Evolutionary conservation across 1,284 basidiomycete genomes (phyloP), one percentile per base, ranked within the genome.

Genomic region (Cerioporus squamosus): DNA sequence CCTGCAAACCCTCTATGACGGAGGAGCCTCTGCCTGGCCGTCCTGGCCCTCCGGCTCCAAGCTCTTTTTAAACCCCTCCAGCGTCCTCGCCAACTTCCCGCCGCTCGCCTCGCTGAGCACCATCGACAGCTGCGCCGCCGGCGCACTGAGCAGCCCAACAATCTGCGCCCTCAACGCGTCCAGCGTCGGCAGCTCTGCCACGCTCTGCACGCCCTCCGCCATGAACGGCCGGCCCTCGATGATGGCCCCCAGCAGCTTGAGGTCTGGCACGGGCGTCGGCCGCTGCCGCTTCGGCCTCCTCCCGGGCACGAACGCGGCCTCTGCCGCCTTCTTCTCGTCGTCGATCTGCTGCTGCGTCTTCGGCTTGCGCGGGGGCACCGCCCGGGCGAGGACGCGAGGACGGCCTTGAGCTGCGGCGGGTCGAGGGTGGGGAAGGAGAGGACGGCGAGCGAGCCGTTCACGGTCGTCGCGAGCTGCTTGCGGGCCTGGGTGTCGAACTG

Each of bases 41-140:
- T 57, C 61, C 65, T 77, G 70, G 22, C 59, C 73, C 66, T 87
- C 86, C 17, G 57, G 53, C 75, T 91, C 90, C 67, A 93, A 72
- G 36, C 86, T 82, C 74, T 86, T 87, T 76, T 85, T 87, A 66
- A 92, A 78, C 0, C 91, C 91, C 66, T 93, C 90, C 71, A 93
- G 71, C 43, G 89, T 90, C 77, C 91, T 81, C 57, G 87, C 85
- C 68, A 93, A 68, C 70, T 79, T 82, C 22, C 88, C 91, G 61
- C 91, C 91, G 68, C 86, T 81, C 53, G 90, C 91, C 74, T 90
- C 82, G 62, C 83, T 83, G 56, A 93, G 73, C 39, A 92, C 81
- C 50, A 79, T 84, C 2, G 87, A 84, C 29, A 93, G 74, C 72
- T 92, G 90, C 53, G 80, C 77, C 18, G 85, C 86, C 51, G 91